Base-by-base conservation (phyloP, 495 filamentous ascomycete genomes). In the Penicillium steckii region DNA sequence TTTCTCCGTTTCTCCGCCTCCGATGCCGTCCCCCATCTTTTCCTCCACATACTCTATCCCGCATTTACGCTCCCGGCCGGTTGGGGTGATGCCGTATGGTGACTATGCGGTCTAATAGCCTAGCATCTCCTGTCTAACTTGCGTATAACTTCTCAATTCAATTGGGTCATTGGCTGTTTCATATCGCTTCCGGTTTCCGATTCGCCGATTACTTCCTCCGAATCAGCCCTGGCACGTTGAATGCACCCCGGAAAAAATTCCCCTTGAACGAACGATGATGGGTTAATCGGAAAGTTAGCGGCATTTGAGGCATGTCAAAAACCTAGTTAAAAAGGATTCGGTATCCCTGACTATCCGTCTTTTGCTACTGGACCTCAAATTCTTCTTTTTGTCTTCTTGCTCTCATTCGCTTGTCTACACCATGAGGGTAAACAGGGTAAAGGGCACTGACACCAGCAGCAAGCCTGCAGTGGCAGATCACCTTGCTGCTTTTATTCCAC, bases 1-100 rank as follows among this genome's bases (percentile, higher is more conserved):
- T 60, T 60, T 60, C 49, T 61, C 52, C 52, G 12, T 55, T 56
- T 60, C 57, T 56, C 53, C 53, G 57, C 50, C 57, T 60, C 48
- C 48, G 48, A 32, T 22, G 30, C 42, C 24, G 26, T 18, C 18
- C 8, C 23, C 27, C 13, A 41, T 8, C 8, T 41, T 27, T 12
- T 32, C 41, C 48, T 30, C 40, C 48, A 43, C 26, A 44, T 12
- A 52, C 35, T 44, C 40, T n/a, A 35, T 52, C 40, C 48, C 48
- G 40, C 40, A 44, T 23, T 41, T 35, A 23, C 25, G 12, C 22
- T 27, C 26, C 25, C 25, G 38, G 32, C 48, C 24, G 18, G 35
- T 19, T 41, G 32, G 37, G 21, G 47, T 17, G 5, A 15, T 25
- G 29, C 33, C 15, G 18, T 37, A 13, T 13, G 33, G 15, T 37